Evolutionary conservation across 129 eudicot genomes (phyloP).

Genomic region (Escallonia herrerae): DNA sequence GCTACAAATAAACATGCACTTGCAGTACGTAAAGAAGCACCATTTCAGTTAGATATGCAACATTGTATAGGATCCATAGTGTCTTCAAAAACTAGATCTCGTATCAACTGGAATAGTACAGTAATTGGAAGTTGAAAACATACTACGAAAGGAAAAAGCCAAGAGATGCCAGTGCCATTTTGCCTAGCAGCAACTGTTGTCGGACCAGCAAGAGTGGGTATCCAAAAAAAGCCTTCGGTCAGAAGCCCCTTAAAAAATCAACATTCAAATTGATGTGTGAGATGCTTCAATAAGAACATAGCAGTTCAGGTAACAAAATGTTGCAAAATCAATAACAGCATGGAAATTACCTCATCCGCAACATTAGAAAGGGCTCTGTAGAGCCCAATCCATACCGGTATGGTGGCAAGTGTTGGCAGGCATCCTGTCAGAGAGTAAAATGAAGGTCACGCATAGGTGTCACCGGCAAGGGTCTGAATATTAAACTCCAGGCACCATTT

Average conservation of each 20-base stretch:
- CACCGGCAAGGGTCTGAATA: background rate
- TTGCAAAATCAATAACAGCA: background rate
- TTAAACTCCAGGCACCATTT: background rate
- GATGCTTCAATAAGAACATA: background rate
- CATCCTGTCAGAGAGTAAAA: slow-evolving; percentile 48
- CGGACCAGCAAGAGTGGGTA: slow-evolving; percentile 97
- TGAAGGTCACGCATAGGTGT: background rate
- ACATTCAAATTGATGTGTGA: background rate
- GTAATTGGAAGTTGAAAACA: slow-evolving; percentile 17
- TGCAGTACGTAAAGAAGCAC: background rate
- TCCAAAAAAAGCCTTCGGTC: slow-evolving; percentile 96
- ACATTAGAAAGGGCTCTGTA: slow-evolving; percentile 98
- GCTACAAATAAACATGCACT: background rate
- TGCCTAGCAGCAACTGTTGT: slow-evolving; percentile 88
- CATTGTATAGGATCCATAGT: background rate
- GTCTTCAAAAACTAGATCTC: background rate
- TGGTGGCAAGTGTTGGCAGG: slow-evolving; percentile 92
- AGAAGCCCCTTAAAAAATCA: slow-evolving; percentile 58
- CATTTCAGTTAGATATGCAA: background rate
- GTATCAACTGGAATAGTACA: background rate
- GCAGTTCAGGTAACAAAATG: background rate
- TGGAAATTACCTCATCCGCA: slow-evolving; percentile 72
- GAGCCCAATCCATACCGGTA: slow-evolving; percentile 98
- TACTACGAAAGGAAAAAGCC: slow-evolving; percentile 94
- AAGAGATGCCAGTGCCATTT: slow-evolving; percentile 85